Base-by-base conservation (phyloP, 2,329 filamentous ascomycete genomes). In the Tricladium varicosporioides region DNA sequence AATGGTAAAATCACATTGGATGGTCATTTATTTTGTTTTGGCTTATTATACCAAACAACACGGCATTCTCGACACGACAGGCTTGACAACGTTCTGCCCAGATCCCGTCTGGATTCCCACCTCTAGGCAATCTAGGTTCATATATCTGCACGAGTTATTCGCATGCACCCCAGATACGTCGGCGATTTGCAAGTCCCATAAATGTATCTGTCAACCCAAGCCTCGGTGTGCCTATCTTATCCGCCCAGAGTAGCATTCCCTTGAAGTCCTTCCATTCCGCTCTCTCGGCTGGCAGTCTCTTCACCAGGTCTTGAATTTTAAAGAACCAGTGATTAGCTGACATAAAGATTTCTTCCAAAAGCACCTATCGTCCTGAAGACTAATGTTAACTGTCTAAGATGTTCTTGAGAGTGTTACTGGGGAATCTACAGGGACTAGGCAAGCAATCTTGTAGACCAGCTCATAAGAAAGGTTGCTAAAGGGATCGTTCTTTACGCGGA, bases 171-270 rank as follows among this genome's bases (percentile, higher is more conserved):
- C 70, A 72, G 10, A 72, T 70, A 19, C 70, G 65, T 13, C 68
- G 60, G 8, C 70, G 66, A 54, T 72, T 72, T 18, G 70, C 70
- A 50, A 72, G 57, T 5, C 61, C 62, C 62, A 70, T 63, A 7
- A 69, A 65, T 1, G 64, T 61, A 1, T 65, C 65, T n/a, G 51
- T 51, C 54, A 68, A 61, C 5, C 64, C 65, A 8, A 57, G 50
- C 2, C 50, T 53, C 11, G 65, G 60, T 8, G 27, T 57, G 1
- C 68, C 51, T 11, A 50, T 27, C 22, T 27, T 27, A 27, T 27
- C 22, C 7, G 22, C 22, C 22, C 22, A 27, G 22, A 27, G 22
- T 7, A 27, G 7, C 22, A 27, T 27, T 27, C 22, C 22, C 22
- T 27, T 27, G 4, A 27, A 27, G 22, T 27, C 22, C 22, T 27